Evolutionary conservation across 1,284 basidiomycete species (phyloP).

Genomic region (Neonothopanus nambi): DNA sequence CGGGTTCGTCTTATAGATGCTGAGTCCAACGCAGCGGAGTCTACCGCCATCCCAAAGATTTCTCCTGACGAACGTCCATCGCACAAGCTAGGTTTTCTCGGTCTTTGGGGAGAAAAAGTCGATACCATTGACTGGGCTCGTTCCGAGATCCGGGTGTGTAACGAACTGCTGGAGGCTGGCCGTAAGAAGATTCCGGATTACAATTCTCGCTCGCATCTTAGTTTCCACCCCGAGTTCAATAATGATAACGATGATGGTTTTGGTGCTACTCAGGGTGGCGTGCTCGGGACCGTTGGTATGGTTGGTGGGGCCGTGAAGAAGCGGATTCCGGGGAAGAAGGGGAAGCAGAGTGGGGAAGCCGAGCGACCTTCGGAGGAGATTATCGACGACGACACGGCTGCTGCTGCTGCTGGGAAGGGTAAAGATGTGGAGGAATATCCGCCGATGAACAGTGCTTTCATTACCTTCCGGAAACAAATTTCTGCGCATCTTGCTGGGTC

Average conservation of each 20-base stretch:
- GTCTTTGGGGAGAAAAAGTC: slow-evolving; percentile 79
- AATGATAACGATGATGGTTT: slow-evolving; percentile 27
- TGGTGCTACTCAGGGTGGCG: slow-evolving; percentile 18
- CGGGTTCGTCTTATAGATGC: slow-evolving; percentile 9
- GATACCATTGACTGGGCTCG: slow-evolving; percentile 93
- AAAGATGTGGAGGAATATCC: slow-evolving; percentile 45
- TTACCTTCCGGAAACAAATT: slow-evolving; percentile 93
- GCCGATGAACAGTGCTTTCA: slow-evolving; percentile 83
- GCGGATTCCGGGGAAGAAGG: slow-evolving; percentile 9
- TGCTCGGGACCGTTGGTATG: slow-evolving; percentile 19
- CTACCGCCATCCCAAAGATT: slow-evolving; percentile 34
- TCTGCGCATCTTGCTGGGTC: slow-evolving; percentile 87
- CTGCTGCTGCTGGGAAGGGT: slow-evolving; percentile 18
- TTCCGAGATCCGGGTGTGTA: slow-evolving; percentile 61
- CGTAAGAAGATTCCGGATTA: slow-evolving; percentile 35
- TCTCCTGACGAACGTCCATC: slow-evolving; percentile 75
- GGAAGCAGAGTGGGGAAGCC: slow-evolving; percentile 8
- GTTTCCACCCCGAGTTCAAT: slow-evolving; percentile 18
- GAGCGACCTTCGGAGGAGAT: slow-evolving; percentile 3
- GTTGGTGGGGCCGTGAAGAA: slow-evolving; percentile 14
- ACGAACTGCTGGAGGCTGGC: slow-evolving; percentile 49
- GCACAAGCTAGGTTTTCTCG: slow-evolving; percentile 64
- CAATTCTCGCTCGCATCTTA: not conserved
- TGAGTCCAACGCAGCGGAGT: not conserved
- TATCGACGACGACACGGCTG: slow-evolving; percentile 18